Conservation (phyloP, 2,329 filamentous ascomycete genomes). For the Metarhizium guizhouense region DNA sequence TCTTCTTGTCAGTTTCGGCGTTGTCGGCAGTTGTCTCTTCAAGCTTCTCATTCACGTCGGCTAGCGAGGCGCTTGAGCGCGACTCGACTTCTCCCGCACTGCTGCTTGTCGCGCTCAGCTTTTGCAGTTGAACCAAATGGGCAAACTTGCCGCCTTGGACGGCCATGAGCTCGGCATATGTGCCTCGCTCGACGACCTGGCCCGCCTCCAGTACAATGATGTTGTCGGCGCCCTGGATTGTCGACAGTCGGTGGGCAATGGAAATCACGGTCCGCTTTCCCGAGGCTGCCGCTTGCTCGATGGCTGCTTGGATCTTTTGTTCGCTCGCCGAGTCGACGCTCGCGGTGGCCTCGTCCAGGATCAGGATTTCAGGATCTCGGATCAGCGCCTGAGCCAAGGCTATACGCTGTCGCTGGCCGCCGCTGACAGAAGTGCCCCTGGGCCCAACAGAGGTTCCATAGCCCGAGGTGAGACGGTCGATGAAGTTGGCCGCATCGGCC, state of each 20-base stretch:
- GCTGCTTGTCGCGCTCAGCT: too few species aligned
- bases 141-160: too few species aligned
- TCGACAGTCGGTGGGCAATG: constrained; percentile 14
- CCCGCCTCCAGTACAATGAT: constrained; percentile 54
- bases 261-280: constrained; percentile 1
- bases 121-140: too few species aligned
- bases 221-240: constrained; percentile 47
- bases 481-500: background rate
- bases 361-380: constrained; percentile 33
- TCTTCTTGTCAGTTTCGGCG: too few species aligned
- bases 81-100: too few species aligned
- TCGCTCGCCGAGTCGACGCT: constrained; percentile 4
- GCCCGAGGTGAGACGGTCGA: background rate
- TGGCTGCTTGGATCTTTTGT: constrained; percentile 1
- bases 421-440: constrained; percentile 50
- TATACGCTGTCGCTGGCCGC: constrained; percentile 54
- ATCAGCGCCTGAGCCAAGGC: constrained; percentile 39
- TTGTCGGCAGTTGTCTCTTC: too few species aligned
- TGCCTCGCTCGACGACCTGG: constrained; percentile 46
- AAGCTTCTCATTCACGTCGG: too few species aligned
- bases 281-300: background rate
- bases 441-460: constrained; percentile 38
- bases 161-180: constrained; percentile 45
- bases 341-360: constrained; percentile 46
- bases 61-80: too few species aligned